Evolutionary conservation across 352 stramenopile species (phyloP).

Genomic region (Pythium graminicola): DNA sequence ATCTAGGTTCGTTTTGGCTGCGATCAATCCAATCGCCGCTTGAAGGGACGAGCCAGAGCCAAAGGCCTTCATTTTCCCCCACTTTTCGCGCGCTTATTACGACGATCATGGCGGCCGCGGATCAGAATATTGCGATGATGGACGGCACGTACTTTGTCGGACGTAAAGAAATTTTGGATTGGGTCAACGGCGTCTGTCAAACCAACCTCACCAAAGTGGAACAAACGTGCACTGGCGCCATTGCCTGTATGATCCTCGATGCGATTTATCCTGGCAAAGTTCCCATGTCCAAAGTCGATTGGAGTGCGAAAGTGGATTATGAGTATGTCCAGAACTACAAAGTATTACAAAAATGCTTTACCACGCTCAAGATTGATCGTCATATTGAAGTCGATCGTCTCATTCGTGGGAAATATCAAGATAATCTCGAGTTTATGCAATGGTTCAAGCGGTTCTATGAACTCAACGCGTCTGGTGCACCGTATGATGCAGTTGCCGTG

Average conservation of each 20-base stretch:
- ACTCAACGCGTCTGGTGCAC: constrained; percentile 64
- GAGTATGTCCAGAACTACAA: constrained; percentile 99
- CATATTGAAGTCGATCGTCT: constrained; percentile 98
- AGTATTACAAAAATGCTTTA: constrained; percentile 97
- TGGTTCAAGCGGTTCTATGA: constrained; percentile 95
- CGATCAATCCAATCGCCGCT: no score
- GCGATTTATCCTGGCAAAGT: constrained; percentile 92
- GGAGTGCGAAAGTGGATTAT: constrained; percentile 95
- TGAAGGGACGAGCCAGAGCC: constrained; percentile 2
- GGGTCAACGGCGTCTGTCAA: constrained; percentile 96
- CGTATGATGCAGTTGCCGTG: constrained; percentile 93
- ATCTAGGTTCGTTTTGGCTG: no score
- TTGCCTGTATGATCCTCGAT: constrained; percentile 98
- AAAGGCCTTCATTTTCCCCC: neutral
- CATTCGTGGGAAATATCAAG: constrained; percentile 98
- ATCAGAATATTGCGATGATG: constrained; percentile 94
- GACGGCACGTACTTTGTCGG: constrained; percentile 96
- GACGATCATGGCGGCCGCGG: constrained; percentile 54
- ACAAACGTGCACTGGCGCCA: constrained; percentile 93
- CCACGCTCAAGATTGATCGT: constrained; percentile 92
- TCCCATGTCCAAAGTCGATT: constrained; percentile 97
- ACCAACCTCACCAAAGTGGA: constrained; percentile 96
- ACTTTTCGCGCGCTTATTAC: neutral
- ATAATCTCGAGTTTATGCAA: constrained; percentile 99
- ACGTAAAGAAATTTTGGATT: constrained; percentile 97